A percentile compares a stretch with the other conserved stretches of the same genome.
Conservation (phyloP, 2,329 filamentous ascomycete genomes). For the Exophiala oligosperma region DNA sequence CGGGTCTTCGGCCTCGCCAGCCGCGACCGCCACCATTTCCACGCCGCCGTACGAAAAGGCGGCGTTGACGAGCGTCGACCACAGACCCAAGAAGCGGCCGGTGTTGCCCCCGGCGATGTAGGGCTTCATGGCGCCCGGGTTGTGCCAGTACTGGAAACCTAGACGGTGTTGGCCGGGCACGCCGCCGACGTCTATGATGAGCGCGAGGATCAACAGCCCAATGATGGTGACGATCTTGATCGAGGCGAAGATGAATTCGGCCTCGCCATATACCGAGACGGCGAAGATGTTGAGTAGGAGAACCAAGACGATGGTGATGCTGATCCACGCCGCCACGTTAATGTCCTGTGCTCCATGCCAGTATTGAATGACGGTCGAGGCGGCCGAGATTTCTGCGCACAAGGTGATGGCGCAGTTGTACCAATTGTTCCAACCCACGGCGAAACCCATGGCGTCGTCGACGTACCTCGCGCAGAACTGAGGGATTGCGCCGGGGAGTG, state of each 20-base stretch:
- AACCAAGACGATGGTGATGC: slow-evolving; percentile 31
- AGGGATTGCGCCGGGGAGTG: slow-evolving; percentile 42
- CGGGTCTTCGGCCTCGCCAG: slow-evolving; percentile 50
- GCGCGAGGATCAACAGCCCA: slow-evolving; percentile 51
- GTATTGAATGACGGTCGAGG: slow-evolving; percentile 63
- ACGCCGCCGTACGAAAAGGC: slow-evolving; percentile 55
- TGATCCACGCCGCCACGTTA: slow-evolving; percentile 34
- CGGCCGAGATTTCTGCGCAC: slow-evolving; percentile 62
- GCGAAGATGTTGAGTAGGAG: slow-evolving; percentile 66
- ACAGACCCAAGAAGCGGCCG: slow-evolving; percentile 57
- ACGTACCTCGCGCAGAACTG: slow-evolving; percentile 43
- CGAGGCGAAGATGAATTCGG: slow-evolving; percentile 51
- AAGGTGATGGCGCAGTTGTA: slow-evolving; percentile 42
- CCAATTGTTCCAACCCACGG: slow-evolving; percentile 50
- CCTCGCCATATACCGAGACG: slow-evolving; percentile 45
- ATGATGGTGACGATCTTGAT: slow-evolving; percentile 53
- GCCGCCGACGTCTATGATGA: slow-evolving; percentile 52
- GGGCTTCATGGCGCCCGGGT: slow-evolving; percentile 34
- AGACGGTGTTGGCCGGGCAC: slow-evolving; percentile 51
- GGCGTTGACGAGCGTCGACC: slow-evolving; percentile 47
- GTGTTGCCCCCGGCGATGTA: slow-evolving; percentile 32
- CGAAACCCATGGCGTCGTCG: slow-evolving; percentile 46
- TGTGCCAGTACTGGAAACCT: slow-evolving; percentile 61
- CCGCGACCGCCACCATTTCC: slow-evolving; percentile 51
- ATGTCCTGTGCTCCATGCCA: slow-evolving; percentile 49